Evolutionary conservation across 805 yeast species (phyloP).

Genomic region (Clavispora vitiphila): DNA sequence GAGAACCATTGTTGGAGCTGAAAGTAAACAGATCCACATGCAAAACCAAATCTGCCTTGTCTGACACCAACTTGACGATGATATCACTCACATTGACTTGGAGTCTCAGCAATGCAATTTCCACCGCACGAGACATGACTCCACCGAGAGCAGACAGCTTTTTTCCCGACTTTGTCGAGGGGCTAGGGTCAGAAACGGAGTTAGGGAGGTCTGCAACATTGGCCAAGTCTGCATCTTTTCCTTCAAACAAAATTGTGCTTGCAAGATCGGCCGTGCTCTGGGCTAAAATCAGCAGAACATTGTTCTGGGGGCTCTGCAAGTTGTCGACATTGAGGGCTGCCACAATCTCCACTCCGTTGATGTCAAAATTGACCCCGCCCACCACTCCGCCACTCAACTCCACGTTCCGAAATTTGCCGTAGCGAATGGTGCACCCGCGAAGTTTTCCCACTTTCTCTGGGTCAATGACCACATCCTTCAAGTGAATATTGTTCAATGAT

Average conservation of each 20-base stretch:
- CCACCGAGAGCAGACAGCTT: conserved; percentile 42
- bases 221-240: background rate
- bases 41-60: conserved; percentile 32
- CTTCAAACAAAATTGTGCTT: conserved; percentile 43
- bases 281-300: conserved; percentile 49
- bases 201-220: background rate
- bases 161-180: conserved; percentile 18
- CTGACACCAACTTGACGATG: conserved; percentile 46
- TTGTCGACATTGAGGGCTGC: conserved; percentile 32
- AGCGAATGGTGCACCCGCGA: conserved; percentile 59
- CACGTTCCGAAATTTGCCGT: conserved; percentile 54
- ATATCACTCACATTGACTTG: conserved; percentile 46
- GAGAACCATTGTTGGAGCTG: conserved; percentile 43
- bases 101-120: conserved; percentile 59
- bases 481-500: conserved; percentile 51
- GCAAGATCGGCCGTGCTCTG: conserved; percentile 76
- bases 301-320: conserved; percentile 22
- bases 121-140: conserved; percentile 61
- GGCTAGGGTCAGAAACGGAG: background rate
- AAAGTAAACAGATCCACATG: conserved; percentile 26
- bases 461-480: conserved; percentile 63
- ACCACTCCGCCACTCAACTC: conserved; percentile 58
- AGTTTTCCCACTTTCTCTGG: conserved; percentile 59
- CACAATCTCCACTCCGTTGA: conserved; percentile 47
- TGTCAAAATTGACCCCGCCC: conserved; percentile 65